Evolutionary conservation across 768 basidiomycete genomes (phyloP).

Genomic region (Amanita muscaria): DNA sequence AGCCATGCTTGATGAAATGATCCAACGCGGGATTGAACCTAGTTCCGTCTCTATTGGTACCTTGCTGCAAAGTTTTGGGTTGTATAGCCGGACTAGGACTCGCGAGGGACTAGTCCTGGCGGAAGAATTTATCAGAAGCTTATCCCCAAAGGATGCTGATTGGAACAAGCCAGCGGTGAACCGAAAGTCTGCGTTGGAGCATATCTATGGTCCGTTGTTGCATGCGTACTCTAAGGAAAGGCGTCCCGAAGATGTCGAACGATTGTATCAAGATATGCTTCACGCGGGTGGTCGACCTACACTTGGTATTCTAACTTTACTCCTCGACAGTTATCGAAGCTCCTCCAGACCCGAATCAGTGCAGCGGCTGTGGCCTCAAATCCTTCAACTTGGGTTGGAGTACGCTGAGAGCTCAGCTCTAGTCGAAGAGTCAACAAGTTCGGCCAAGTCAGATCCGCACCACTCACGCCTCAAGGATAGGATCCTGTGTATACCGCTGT

Average conservation of each 20-base stretch:
- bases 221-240: slow-evolving; percentile 35
- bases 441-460: slow-evolving; percentile 13
- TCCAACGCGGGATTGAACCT: slow-evolving; percentile 51
- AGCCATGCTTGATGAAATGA: slow-evolving; percentile 67
- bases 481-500: slow-evolving; percentile 68
- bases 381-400: slow-evolving; percentile 48
- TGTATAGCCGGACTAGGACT: slow-evolving; percentile 40
- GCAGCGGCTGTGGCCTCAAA: slow-evolving; percentile 57
- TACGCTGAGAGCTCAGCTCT: slow-evolving; percentile 26
- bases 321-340: slow-evolving; percentile 69
- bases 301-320: slow-evolving; percentile 47
- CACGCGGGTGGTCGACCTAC: slow-evolving; percentile 48
- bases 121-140: slow-evolving; percentile 50
- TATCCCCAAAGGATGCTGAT: slow-evolving; percentile 30
- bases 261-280: slow-evolving; percentile 43
- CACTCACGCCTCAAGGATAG: slow-evolving; percentile 28
- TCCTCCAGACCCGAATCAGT: slow-evolving; percentile 46
- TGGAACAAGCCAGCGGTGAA: slow-evolving; percentile 34
- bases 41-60: slow-evolving; percentile 58
- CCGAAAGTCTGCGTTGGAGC: slow-evolving; percentile 36
- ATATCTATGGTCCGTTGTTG: slow-evolving; percentile 57
- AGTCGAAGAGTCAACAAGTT: slow-evolving; percentile 16
- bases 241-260: slow-evolving; percentile 44
- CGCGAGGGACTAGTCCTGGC: slow-evolving; percentile 49
- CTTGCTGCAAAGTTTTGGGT: slow-evolving; percentile 43